phyloP scores from a whole-genome alignment of 1,284 basidiomycete genomes.

The Vanrija sp. region DNA sequence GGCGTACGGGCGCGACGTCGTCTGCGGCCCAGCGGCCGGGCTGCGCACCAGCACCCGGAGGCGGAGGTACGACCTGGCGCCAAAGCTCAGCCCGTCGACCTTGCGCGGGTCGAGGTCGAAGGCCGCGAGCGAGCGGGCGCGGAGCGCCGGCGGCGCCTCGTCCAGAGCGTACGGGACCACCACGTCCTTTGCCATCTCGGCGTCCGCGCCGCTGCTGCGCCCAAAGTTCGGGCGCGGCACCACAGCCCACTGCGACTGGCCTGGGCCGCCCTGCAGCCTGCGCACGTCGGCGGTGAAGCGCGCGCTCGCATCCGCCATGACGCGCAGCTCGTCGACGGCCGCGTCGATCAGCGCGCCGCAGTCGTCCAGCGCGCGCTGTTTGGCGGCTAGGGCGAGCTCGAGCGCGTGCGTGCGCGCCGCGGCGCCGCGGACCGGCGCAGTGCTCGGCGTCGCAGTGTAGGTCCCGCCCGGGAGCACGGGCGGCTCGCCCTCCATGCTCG shows the following conservation, averaged over 20 bases:
- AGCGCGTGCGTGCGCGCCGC: slow-evolving; percentile 23
- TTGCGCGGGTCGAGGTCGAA: slow-evolving; percentile 43
- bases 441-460: slow-evolving; percentile 18
- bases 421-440: slow-evolving; percentile 6
- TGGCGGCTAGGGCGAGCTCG: slow-evolving; percentile 33
- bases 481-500: slow-evolving; percentile 15
- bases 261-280: slow-evolving; percentile 23
- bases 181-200: slow-evolving; percentile 37
- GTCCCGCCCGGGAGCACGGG: slow-evolving; percentile 37
- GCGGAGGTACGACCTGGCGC: slow-evolving; percentile 27
- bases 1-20: slow-evolving; percentile 7
- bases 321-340: slow-evolving; percentile 38
- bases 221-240: slow-evolving; percentile 44
- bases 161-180: slow-evolving; percentile 48
- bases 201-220: slow-evolving; percentile 16
- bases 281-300: slow-evolving; percentile 33
- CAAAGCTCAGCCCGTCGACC: slow-evolving; percentile 32
- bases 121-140: slow-evolving; percentile 37
- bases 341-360: slow-evolving; percentile 39
- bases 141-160: slow-evolving; percentile 29
- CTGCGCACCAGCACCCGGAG: slow-evolving; percentile 24
- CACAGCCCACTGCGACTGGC: slow-evolving; percentile 37
- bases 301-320: slow-evolving; percentile 31
- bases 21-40: not conserved
- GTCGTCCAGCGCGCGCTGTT: slow-evolving; percentile 36